Base-by-base conservation (phyloP, 140 eudicot species). In the Stevia rebaudiana region DNA sequence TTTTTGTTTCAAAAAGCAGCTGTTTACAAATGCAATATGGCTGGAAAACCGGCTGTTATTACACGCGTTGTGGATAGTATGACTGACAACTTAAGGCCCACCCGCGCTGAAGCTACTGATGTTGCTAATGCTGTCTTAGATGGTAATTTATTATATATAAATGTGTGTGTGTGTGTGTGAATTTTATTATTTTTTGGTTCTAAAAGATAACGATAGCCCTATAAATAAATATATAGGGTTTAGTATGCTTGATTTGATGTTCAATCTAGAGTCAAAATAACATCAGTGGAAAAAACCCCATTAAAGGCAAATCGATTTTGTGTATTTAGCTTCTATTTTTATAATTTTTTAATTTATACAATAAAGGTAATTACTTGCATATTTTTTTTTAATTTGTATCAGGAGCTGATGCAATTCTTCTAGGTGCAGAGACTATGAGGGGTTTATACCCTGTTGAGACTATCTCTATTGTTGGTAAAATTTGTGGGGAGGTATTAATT, bases 91-190 rank as follows among this genome's bases (percentile, higher is more conserved):
- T 70, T 89, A 51, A 78, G 97, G 60, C 97, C 97, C 39, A 89
- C 96, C 16, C 90, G 96, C 68, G 96, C 96, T 33, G 96, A 88
- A 56, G 96, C 96, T 42, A 88, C 96, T 61, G 96, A 88, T 78
- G 90, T 88, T 39, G 96, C 96, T 28, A 88, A 88, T 80, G 94
- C 94, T 63, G 94, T 88, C 39, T 76, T 88, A 44, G 96, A 88
- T 76, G 96, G 96, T 85, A 68, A 28, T 11, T 54, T 11, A 33
- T 22, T 24, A 22, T 70, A 47, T 28, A 9, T 41, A 17, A 43
- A 33, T n/a, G n/a, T n/a, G n/a, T n/a, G n/a, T n/a, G n/a, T n/a
- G n/a, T n/a, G n/a, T n/a, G n/a, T n/a, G n/a, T n/a, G n/a, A n/a
- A n/a, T n/a, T n/a, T n/a, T n/a, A n/a, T n/a, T n/a, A n/a, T n/a